Conservation (phyloP, 116 monocot species). For the Cymodocea nodosa region DNA sequence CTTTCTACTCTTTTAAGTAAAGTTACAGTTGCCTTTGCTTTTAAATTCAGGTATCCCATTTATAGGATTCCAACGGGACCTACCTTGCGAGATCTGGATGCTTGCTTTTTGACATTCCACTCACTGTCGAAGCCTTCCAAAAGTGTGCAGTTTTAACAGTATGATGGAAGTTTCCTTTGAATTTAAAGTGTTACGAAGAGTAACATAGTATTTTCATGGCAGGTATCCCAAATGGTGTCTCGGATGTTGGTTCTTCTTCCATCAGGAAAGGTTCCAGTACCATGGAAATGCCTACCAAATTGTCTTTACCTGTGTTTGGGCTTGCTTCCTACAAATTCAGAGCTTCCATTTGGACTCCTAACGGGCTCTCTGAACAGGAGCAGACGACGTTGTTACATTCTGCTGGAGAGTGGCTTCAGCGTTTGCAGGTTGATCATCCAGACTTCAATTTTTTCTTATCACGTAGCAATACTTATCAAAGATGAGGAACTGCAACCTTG, state of each 20-base stretch:
- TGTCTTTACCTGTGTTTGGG: conserved; percentile 50
- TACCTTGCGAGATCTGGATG: conserved; percentile 64
- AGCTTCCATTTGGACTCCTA: conserved; percentile 59
- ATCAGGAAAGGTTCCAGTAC: conserved; percentile 4
- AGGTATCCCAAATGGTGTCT: conserved; percentile 7
- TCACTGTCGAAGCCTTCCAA: conserved; percentile 32
- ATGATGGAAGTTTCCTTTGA: not conserved
- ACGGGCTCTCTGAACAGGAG: conserved; percentile 32
- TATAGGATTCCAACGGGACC: conserved; percentile 84
- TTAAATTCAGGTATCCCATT: conserved; percentile 66
- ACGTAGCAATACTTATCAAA: conserved; percentile 4
- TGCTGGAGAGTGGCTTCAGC: conserved; percentile 57
- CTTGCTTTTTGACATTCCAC: conserved; percentile 80
- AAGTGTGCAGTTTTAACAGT: conserved; percentile 17
- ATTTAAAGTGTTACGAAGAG: not conserved
- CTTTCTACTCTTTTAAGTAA: conserved; percentile 2
- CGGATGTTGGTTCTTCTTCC: conserved; percentile 1
- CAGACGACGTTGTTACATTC: conserved; percentile 37
- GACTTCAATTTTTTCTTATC: conserved; percentile 65
- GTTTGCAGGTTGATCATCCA: conserved; percentile 55
- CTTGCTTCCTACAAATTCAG: conserved; percentile 72
- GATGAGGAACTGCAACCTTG: conserved; percentile 10
- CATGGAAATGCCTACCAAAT: conserved; percentile 12
- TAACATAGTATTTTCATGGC: not conserved
- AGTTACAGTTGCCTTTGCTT: not conserved